Base-by-base conservation (phyloP, 2,329 filamentous ascomycete genomes). In the Orbilia brochopaga region DNA sequence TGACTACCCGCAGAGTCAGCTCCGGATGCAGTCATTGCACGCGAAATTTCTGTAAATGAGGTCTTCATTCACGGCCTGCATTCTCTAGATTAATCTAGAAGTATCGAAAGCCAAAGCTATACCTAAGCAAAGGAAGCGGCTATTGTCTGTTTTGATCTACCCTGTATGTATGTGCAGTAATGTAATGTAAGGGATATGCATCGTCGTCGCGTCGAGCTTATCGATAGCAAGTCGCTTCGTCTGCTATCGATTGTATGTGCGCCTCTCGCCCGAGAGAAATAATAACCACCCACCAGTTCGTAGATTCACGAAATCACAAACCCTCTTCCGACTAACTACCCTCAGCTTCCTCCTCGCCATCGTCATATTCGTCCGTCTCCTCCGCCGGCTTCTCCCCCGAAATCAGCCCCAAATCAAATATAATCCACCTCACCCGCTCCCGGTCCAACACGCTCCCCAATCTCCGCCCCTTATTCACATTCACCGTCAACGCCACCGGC, bases 361-460 rank as follows among this genome's bases (percentile, higher is more conserved):
- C 51, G 40, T 59, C 56, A 15, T 70, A 57, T 19, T 61, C 61
- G 57, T 63, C 63, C 6, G 17, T 17, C 8, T 53, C 56, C 51
- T 40, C 60, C 48, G 48, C 48, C 27, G 35, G 59, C 21, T 63
- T 59, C 56, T 73, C 69, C 17, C 57, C 69, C 23, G 50, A 61
- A 2, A 67, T 54, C 21, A 60, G 21, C 6, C 63, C 69, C 24
- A 73, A 44, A 51, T 73, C 69, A 19, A 73, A 73, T 3, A 73
- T 67, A 50, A 67, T 73, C 69, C 69, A 73, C 42, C 58, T 60
- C 37, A 63, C 40, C 42, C 56, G 44, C 42, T 67, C 69, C 30
- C 63, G 56, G 30, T 73, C 69, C 52, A 73, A 44, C 53, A 73
- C 61, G n/a, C 61, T 65, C 5, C 69, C 69, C 27, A 73, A 8